phyloP scores from a whole-genome alignment of 2,329 filamentous ascomycete species.

The Coniochaeta ligniaria region DNA sequence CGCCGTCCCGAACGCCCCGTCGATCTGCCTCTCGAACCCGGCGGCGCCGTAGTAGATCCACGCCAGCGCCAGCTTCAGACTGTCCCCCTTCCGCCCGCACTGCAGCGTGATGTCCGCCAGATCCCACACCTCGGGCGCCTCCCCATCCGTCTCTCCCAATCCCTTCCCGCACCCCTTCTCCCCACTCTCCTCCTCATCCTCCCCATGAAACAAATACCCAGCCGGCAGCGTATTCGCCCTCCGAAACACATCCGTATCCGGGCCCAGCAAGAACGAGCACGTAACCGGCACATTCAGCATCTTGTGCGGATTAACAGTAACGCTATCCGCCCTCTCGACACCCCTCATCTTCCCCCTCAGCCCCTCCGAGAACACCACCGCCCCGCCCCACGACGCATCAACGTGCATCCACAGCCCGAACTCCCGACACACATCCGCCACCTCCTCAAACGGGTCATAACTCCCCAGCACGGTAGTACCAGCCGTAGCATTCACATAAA shows the following conservation, averaged over 20 bases:
- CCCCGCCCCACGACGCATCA: constrained; percentile 86
- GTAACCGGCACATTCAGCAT: constrained; percentile 91
- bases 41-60: constrained; percentile 83
- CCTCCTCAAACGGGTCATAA: constrained; percentile 70
- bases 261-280: constrained; percentile 79
- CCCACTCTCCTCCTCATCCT: constrained; percentile 16
- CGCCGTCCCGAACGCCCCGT: constrained; percentile 67
- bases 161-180: neutral
- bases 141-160: constrained; percentile 6
- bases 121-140: constrained; percentile 63
- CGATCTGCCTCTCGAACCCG: constrained; percentile 65
- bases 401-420: constrained; percentile 86
- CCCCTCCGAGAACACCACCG: constrained; percentile 66
- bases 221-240: constrained; percentile 79
- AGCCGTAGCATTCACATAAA: constrained; percentile 93
- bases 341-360: constrained; percentile 61
- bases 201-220: constrained; percentile 73
- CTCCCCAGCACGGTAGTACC: constrained; percentile 90
- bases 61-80: constrained; percentile 76
- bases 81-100: constrained; percentile 81
- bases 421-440: constrained; percentile 62
- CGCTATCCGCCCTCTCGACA: constrained; percentile 65
- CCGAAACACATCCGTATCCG: constrained; percentile 72
- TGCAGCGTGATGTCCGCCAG: constrained; percentile 89
- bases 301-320: constrained; percentile 93